Evolutionary conservation across 2,329 filamentous ascomycete genomes (phyloP).

Genomic region (Aspergillaceae sp.): DNA sequence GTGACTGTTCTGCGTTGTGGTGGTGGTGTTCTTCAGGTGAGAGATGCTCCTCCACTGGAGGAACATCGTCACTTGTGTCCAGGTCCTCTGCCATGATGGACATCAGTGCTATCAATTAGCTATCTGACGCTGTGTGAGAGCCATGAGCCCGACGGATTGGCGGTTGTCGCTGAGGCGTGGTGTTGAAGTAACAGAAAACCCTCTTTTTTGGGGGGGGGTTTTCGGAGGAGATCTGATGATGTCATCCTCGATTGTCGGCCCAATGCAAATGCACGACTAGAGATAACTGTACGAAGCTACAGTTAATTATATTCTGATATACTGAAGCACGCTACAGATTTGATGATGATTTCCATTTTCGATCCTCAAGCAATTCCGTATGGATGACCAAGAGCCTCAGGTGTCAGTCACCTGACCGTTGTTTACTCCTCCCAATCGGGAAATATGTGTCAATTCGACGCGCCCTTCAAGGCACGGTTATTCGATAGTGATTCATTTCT

Average conservation of each 20-base stretch:
- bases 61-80: not conserved
- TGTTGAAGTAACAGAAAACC: not conserved
- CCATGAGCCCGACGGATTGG: no score
- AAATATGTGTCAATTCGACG: constrained; percentile 2
- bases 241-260: not conserved
- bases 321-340: no score
- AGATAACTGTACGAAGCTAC: not conserved
- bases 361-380: no score
- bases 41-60: not conserved
- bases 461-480: constrained; percentile 1
- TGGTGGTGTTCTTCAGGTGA: not conserved
- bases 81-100: not conserved
- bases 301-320: no score
- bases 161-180: no score
- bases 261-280: not conserved
- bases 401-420: constrained; percentile 2
- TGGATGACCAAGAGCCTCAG: not conserved
- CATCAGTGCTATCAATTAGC: no score
- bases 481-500: not conserved
- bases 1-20: constrained; percentile 3
- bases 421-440: not conserved
- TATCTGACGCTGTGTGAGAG: no score
- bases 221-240: not conserved
- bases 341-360: no score
- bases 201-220: not conserved